Base-by-base conservation (phyloP, 306 rosid species). In the Castanea mollissima region DNA sequence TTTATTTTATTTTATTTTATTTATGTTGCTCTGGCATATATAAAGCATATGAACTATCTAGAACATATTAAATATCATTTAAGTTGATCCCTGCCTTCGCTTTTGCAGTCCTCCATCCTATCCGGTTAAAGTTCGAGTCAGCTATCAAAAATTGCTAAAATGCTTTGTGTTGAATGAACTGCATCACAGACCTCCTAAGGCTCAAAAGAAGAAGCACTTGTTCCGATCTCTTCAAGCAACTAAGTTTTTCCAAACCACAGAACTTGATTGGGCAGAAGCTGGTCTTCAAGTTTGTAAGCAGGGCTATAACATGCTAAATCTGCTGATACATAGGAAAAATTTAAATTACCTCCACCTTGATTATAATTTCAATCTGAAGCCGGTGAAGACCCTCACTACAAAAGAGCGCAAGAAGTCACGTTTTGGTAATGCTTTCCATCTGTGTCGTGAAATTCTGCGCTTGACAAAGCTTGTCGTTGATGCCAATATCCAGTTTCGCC, bases 211-310 rank as follows among this genome's bases (percentile, higher is more conserved):
- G 91, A 95, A 95, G 87, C 99, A 95, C 78, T 83, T 95, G 59
- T 95, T 95, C 70, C 86, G 94, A 38, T 95, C 99, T 56, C 97
- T 95, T 51, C 99, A 95, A 88, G 98, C 98, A 77, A 95, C 99
- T 27, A 95, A 95, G 82, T 95, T 95, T 79, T 95, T 95, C 91
- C 99, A 95, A 85, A 95, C 99, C 49, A 95, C 99, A 1, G 99
- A 95, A 75, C 98, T 95, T 29, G 99, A 95, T 87, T 95, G 99
- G 99, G 99, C 90, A 71, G 99, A 95, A 86, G 99, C 92, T 25
- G 99, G 99, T 77, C 96, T 95, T 81, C 98, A 95, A 93, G 99
- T 95, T 81, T 95, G 99, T 76, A 91, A 91, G 91, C 99, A 95
- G 91, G 99, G 97, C 21, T 91, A 95, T 82, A 95, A 95, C 90